Base-by-base conservation (phyloP, 164 flowering plant genomes). In the Chloranthus sessilifolius region DNA sequence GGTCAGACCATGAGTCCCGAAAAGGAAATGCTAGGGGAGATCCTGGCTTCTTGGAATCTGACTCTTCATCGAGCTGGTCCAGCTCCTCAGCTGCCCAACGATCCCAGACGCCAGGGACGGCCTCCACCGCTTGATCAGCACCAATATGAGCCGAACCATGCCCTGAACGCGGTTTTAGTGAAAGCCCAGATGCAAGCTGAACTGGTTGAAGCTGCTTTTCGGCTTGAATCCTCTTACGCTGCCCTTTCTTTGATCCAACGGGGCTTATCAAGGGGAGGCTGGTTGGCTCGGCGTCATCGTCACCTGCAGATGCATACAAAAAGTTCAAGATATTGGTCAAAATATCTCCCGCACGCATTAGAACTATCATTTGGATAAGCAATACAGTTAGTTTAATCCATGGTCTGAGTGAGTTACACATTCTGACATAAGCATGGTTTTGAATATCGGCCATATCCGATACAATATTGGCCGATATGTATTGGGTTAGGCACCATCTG, bases 91-190 rank as follows among this genome's bases (percentile, higher is more conserved):
- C 16, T 27, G 48, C 44, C 24, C 14, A 2, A 12, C 24, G 59
- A 36, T 19, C n/a, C n/a, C n/a, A n/a, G n/a, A n/a, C n/a, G n/a
- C n/a, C n/a, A n/a, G 45, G 2, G 20, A 36, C 26, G 26, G 34
- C 23, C 40, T 1, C 27, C 10, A 30, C 10, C 21, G 24, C 43
- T 29, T 20, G 35, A 23, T 26, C 34, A 0, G 22, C 46, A 27
- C 56, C 56, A n/a, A n/a, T n/a, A n/a, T n/a, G n/a, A n/a, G n/a
- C n/a, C 36, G 27, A 16, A 33, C 58, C 51, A 24, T 69, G 5
- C 7, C 69, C 75, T 47, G 85, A 77, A 44, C 74, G 69, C 17
- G 80, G 69, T 55, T 71, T 76, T 45, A n/a, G n/a, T n/a, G n/a
- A n/a, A n/a, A n/a, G n/a, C n/a, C n/a, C n/a, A n/a, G n/a, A n/a